These are phyloP conservation scores for Hyaloperonospora brassicae DNA, from an alignment of 352 stramenopile genomes.

Conservation along the genomic window DNA sequence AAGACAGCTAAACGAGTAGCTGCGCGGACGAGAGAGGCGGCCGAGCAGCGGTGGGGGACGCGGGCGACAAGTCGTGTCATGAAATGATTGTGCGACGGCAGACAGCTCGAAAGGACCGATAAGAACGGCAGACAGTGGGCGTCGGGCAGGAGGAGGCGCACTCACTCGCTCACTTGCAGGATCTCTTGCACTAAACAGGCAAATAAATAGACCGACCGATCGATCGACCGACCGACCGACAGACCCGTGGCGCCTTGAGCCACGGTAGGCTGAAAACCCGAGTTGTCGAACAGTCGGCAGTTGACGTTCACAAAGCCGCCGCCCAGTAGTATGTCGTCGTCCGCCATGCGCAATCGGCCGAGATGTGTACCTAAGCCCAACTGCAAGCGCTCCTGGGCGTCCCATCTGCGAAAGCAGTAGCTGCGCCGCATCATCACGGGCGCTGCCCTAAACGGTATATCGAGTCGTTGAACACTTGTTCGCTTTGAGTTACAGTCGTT, in stretches of 20 bases:
- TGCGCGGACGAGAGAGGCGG: constrained; percentile 4
- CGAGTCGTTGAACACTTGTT: too few relatives aligned
- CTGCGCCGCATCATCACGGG: constrained; percentile 5
- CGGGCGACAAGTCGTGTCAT: too few relatives aligned
- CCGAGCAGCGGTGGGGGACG: too few relatives aligned
- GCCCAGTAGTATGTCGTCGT: constrained; percentile 9
- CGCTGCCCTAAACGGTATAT: background rate
- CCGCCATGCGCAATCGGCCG: constrained; percentile 16
- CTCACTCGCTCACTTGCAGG: too few relatives aligned
- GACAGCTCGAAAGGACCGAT: constrained; percentile 4
- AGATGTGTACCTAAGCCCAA: constrained; percentile 24
- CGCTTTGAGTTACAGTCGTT: too few relatives aligned
- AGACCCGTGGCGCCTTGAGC: too few relatives aligned
- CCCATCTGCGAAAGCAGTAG: constrained; percentile 23
- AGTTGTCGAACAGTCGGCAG: constrained; percentile 21
- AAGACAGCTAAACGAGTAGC: background rate
- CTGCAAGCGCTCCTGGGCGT: constrained; percentile 19
- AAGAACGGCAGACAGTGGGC: constrained; percentile 10
- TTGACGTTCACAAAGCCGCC: constrained; percentile 12
- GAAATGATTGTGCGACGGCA: background rate
- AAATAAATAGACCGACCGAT: too few relatives aligned
- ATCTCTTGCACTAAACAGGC: too few relatives aligned
- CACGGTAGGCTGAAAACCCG: constrained; percentile 11
- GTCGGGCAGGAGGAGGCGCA: too few relatives aligned
- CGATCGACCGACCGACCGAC: too few relatives aligned